These are phyloP conservation scores for Eremochloa ophiuroides DNA, from an alignment of 176 grass and related monocot species.

Conservation along the genomic window DNA sequence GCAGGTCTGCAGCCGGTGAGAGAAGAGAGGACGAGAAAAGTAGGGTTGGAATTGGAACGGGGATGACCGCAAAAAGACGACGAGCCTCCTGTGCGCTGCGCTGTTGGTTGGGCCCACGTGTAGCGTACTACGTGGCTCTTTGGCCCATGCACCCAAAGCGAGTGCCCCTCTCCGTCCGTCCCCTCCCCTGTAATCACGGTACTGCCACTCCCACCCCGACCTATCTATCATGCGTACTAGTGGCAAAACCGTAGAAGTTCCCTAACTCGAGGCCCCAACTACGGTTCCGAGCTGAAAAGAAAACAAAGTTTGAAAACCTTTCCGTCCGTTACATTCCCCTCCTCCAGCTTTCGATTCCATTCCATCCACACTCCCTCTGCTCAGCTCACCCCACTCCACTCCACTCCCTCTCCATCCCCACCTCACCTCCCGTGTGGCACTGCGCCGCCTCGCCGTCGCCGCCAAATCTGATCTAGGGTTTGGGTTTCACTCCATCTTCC, in stretches of 20 bases:
- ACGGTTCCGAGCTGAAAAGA: neutral
- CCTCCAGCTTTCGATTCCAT: too few relatives aligned
- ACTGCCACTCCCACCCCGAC: neutral
- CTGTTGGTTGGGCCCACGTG: neutral
- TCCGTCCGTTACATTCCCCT: neutral
- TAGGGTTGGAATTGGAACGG: too few relatives aligned
- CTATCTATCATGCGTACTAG: neutral
- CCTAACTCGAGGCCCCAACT: neutral
- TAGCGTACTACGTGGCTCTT: too few relatives aligned
- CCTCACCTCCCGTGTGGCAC: neutral
- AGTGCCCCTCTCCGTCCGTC: too few relatives aligned
- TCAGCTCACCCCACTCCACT: neutral
- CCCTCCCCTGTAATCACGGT: neutral
- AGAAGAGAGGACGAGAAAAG: too few relatives aligned
- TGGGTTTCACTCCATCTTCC: neutral
- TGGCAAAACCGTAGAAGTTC: neutral
- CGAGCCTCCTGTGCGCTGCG: too few relatives aligned
- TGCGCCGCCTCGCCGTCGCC: neutral
- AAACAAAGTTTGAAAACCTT: slow-evolving; percentile 6
- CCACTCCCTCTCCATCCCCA: too few relatives aligned
- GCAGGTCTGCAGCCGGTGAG: too few relatives aligned
- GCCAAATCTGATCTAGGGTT: neutral
- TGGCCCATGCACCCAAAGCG: too few relatives aligned
- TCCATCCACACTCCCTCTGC: too few relatives aligned
- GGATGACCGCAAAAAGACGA: too few relatives aligned